Base-by-base conservation (phyloP, 768 basidiomycete species). In the Naematelia encephala region DNA sequence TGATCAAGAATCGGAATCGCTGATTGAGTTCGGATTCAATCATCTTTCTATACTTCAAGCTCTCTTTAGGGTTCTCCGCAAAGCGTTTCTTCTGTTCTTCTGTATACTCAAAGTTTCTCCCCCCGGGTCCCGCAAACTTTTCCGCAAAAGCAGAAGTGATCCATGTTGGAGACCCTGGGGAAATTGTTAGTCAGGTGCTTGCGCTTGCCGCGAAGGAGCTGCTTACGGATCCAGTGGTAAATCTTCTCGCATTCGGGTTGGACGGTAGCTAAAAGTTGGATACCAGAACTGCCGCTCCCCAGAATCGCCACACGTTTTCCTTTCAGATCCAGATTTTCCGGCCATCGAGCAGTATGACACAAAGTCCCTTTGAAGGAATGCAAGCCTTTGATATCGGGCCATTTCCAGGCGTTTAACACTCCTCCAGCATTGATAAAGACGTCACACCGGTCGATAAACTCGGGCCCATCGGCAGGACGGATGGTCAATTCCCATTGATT, bases 351-450 rank as follows among this genome's bases (percentile, higher is more conserved):
- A n/a, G 83, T 84, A 63, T 89, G 87, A 0, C 85, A 74, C 13
- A 86, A 71, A 51, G 77, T 79, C 3, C 87, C 87, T 60, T 81
- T 77, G 74, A 85, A 88, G 5, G 72, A 77, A 14, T 83, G 74
- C 26, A 87, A 69, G 2, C 85, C 86, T 8, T 78, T 71, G 45
- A 87, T 86, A 45, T 85, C 81, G 1, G 87, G 87, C 87, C 85
- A 87, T 25, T 80, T 78, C 85, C 85, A 87, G 5, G 83, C 74
- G 50, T 82, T 84, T 11, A 73, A 42, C 12, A 71, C 59, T 21
- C 56, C 55, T 3, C 44, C 46, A 43, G 58, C 61, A 13, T 81
- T 82, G 51, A 87, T 80, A 30, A 87, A 78, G 0, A 86, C 77
- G 59, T 87, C 85, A 1, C 81, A 79, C 61, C 81, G 79, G 50